These are phyloP conservation scores for Nemophila menziesii DNA, from an alignment of 257 asterid species.

Conservation along the genomic window DNA sequence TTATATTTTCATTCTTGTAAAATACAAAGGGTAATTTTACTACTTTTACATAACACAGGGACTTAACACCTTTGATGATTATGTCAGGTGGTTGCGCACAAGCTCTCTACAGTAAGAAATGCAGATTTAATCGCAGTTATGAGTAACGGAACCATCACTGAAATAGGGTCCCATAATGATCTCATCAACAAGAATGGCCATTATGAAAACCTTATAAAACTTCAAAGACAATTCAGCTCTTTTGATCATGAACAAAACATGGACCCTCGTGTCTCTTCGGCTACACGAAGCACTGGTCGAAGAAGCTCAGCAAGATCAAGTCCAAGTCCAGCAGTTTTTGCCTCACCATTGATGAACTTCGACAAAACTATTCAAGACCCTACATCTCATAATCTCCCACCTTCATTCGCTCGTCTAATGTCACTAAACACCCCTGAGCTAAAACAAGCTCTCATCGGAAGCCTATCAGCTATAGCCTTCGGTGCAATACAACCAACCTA, in stretches of 20 bases:
- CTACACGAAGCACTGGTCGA: constrained; percentile 37
- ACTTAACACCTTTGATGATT: background rate
- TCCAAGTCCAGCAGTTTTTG: constrained; percentile 47
- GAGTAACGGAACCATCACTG: constrained; percentile 39
- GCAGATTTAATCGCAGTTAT: constrained; percentile 67
- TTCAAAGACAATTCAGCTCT: constrained; percentile 52
- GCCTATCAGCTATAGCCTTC: constrained; percentile 45
- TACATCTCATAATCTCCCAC: constrained; percentile 28
- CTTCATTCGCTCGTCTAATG: constrained; percentile 44
- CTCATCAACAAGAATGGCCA: constrained; percentile 49
- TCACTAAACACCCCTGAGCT: constrained; percentile 56
- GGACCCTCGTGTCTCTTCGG: constrained; percentile 27
- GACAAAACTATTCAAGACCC: constrained; percentile 4
- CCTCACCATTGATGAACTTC: constrained; percentile 32
- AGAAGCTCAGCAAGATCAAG: constrained; percentile 48
- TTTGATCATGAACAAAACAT: constrained; percentile 36
- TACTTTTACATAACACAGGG: background rate
- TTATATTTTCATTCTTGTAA: background rate
- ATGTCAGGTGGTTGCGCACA: constrained; percentile 78
- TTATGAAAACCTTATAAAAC: constrained; percentile 48
- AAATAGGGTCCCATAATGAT: constrained; percentile 55
- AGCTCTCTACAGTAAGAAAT: constrained; percentile 67
- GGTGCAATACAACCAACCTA: constrained; percentile 78
- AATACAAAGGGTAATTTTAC: background rate
- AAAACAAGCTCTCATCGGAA: constrained; percentile 60